A percentile compares a stretch with the other conserved stretches of the same genome.
These are phyloP conservation scores for Thielaviopsis punctulata DNA, from an alignment of 2,329 filamentous ascomycete species.

Conservation along the genomic window DNA sequence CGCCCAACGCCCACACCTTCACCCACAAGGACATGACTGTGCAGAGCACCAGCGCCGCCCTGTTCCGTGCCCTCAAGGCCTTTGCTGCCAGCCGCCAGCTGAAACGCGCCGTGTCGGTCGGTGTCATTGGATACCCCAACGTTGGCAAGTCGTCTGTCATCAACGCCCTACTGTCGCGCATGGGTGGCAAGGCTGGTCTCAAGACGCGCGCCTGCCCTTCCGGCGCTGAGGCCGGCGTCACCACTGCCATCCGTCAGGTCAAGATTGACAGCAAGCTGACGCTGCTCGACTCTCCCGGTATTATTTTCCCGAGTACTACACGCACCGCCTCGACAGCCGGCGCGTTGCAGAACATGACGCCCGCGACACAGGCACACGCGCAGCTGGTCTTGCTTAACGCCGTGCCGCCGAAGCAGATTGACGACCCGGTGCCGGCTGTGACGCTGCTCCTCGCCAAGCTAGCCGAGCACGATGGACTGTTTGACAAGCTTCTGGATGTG, in stretches of 20 bases:
- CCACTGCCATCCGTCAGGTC: slow-evolving; percentile 71
- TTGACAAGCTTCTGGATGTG: slow-evolving; percentile 62
- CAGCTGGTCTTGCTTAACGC: slow-evolving; percentile 79
- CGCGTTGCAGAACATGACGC: slow-evolving; percentile 35
- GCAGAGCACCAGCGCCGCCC: slow-evolving; percentile 65
- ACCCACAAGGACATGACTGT: slow-evolving; percentile 82
- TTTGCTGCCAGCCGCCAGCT: slow-evolving; percentile 70
- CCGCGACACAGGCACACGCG: slow-evolving; percentile 56
- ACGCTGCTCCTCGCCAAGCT: slow-evolving; percentile 68
- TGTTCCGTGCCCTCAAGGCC: slow-evolving; percentile 80
- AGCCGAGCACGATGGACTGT: slow-evolving; percentile 52
- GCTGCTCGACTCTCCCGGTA: slow-evolving; percentile 82
- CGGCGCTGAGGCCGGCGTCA: slow-evolving; percentile 83
- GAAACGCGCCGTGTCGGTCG: slow-evolving; percentile 78
- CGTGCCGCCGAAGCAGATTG: slow-evolving; percentile 83
- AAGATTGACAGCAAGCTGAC: slow-evolving; percentile 93
- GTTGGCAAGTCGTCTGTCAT: slow-evolving; percentile 95
- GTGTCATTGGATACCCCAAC: slow-evolving; percentile 89
- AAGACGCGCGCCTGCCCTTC: slow-evolving; percentile 57
- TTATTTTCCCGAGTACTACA: slow-evolving; percentile 66
- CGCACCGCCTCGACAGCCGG: slow-evolving; percentile 21
- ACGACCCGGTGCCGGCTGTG: slow-evolving; percentile 79
- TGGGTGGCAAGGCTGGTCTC: slow-evolving; percentile 43
- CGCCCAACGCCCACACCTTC: slow-evolving; percentile 76
- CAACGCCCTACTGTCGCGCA: slow-evolving; percentile 68